Evolutionary conservation across 2,329 filamentous ascomycete genomes (phyloP), one percentile per base, ranked within the genome.

Genomic region (Epichloe elymi): DNA sequence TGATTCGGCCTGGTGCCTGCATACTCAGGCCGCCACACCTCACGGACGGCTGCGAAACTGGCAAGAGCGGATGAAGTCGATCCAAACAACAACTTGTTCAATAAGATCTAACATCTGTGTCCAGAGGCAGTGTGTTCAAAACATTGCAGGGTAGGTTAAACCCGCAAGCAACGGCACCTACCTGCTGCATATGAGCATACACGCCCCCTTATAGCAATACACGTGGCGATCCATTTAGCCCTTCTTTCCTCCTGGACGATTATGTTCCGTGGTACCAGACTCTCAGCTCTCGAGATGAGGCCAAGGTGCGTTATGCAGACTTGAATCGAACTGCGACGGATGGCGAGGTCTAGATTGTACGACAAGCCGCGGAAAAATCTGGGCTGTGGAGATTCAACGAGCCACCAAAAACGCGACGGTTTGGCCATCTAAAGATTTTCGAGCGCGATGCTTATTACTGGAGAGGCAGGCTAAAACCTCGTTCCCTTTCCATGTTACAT

Each of bases 341-440:
- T 37, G 71, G 79, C 2, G 87, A 94, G 63, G 67, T 91, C 7
- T 78, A 75, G 0, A 71, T 70, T 4, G 84, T 91, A 2, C 74
- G 78, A 51, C 73, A 74, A 57, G 85, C 85, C 2, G 88, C 87
- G 0, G 74, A 81, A 58, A 71, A 78, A 38, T 85, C 82, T 43
- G 86, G 88, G 0, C 67, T 93, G 17, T 93, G 86, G 87, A 73
- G 87, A 19, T 88, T 93, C 63, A 82, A 84, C 53, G 86, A 93
- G 53, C 70, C 75, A 30, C 74, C 74, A 2, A 66, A 66, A 62
- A 50, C 74, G 78, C 53, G 71, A 71, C 33, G 74, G 74, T 8
- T 78, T 76, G 63, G 72, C 69, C 53, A 68, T 78, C 8, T 48
- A 6, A 15, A 40, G 19, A 26, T 17, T 2, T 2, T 23, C 20